phyloP scores from a whole-genome alignment of 495 filamentous ascomycete genomes.

The Penicillium macrosclerotiorum region DNA sequence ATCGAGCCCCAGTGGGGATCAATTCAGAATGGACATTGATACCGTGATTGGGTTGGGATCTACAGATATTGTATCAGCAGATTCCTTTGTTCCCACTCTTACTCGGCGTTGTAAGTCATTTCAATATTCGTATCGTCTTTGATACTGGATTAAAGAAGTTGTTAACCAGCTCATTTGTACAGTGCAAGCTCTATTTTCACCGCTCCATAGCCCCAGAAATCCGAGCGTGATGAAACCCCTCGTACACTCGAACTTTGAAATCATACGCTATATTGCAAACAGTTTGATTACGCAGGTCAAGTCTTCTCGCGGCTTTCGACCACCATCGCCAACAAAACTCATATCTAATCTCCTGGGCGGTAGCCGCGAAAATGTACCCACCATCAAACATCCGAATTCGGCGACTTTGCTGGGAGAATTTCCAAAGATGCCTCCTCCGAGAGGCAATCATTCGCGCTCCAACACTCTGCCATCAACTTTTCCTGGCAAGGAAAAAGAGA shows the following conservation, averaged over 20 bases:
- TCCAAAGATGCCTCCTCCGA: slow-evolving; percentile 38
- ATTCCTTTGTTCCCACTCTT: slow-evolving; percentile 67
- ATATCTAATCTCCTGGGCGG: slow-evolving; percentile 77
- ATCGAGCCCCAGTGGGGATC: slow-evolving; percentile 29
- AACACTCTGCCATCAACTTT: slow-evolving; percentile 40
- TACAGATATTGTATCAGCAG: slow-evolving; percentile 64
- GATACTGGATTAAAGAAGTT: too few relatives aligned
- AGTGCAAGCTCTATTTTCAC: slow-evolving; percentile 56
- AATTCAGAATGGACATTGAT: slow-evolving; percentile 60
- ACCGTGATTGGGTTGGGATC: slow-evolving; percentile 60
- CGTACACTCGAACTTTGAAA: slow-evolving; percentile 56
- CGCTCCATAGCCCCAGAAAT: slow-evolving; percentile 69
- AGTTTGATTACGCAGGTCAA: slow-evolving; percentile 55
- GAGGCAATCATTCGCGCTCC: slow-evolving; percentile 35
- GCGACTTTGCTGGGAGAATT: slow-evolving; percentile 38
- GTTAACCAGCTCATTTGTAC: not conserved
- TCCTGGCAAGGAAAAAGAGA: slow-evolving; percentile 26
- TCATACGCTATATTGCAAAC: slow-evolving; percentile 69
- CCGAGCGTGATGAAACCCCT: slow-evolving; percentile 57
- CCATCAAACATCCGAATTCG: slow-evolving; percentile 36
- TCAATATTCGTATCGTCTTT: too few relatives aligned
- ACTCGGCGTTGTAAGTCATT: slow-evolving; percentile 64
- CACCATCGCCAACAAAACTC: slow-evolving; percentile 85
- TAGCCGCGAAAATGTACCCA: slow-evolving; percentile 38
- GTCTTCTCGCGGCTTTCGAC: slow-evolving; percentile 57